Conservation (phyloP, 2,329 filamentous ascomycete species). For the Esteya vermicola region DNA sequence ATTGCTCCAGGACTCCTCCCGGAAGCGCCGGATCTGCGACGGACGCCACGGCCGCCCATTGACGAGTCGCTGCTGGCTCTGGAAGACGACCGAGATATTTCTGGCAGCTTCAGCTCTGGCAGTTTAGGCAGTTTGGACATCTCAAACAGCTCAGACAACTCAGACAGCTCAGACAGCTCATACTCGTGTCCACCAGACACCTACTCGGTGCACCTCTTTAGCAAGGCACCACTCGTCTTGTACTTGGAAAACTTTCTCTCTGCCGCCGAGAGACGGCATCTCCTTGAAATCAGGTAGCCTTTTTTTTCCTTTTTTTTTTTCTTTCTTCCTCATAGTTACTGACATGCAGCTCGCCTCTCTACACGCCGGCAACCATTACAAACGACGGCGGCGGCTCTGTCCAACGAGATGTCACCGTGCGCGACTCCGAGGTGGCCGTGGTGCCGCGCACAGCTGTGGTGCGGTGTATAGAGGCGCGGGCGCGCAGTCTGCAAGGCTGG, state of each 20-base stretch:
- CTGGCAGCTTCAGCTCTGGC: no score
- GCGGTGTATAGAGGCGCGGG: conserved; percentile 32
- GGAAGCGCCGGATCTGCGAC: conserved; percentile 2
- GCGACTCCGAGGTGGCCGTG: conserved; percentile 37
- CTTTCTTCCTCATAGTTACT: background rate
- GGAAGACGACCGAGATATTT: conserved; percentile 21
- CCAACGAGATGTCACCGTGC: conserved; percentile 27
- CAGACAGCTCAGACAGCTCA: no score
- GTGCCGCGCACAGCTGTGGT: conserved; percentile 29
- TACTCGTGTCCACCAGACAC: conserved; percentile 24
- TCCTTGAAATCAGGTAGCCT: conserved; percentile 35
- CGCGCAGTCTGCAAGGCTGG: conserved; percentile 35
- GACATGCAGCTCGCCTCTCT: conserved; percentile 26
- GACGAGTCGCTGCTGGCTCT: conserved; percentile 37
- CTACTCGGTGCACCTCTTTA: conserved; percentile 33
- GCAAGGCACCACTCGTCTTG: conserved; percentile 34
- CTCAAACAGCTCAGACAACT: no score
- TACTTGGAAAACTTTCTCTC: conserved; percentile 39
- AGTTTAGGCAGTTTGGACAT: background rate
- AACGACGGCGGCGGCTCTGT: conserved; percentile 26
- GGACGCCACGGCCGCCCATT: conserved; percentile 27
- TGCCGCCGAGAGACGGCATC: conserved; percentile 26
- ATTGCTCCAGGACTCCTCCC: conserved; percentile 14
- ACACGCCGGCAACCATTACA: conserved; percentile 35
- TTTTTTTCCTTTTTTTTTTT: background rate